Evolutionary conservation across 164 flowering plant species (phyloP), one percentile per base, ranked within the genome.

Genomic region (Annona cherimola): DNA sequence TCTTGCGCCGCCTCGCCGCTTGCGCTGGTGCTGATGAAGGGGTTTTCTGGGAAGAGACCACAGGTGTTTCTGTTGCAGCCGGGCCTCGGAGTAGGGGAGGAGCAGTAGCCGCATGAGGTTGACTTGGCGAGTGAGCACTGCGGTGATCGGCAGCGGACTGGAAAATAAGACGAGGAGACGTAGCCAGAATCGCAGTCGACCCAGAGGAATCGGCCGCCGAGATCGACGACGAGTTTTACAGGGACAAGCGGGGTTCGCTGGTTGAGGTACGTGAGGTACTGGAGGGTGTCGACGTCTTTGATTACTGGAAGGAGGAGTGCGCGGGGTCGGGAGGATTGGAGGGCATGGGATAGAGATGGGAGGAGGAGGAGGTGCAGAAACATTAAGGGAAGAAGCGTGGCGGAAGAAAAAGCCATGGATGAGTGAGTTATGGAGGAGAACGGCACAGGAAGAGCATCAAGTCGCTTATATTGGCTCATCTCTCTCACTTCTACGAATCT

Each of bases 21-120:
- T 39, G 75, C 40, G 16, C 50, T 26, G 0, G 7, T 39, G 8
- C 35, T 3, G n/a, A 60, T 66, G 63, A 70, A 18, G 40, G 73
- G 62, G 63, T 78, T 75, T 7, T 35, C 66, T 2, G 73, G 3
- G 39, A 46, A 50, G 16, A 63, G 16, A 35, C 67, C 19, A 43
- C 81, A 78, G n/a, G 76, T 64, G 40, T 68, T 61, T 46, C 42
- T 46, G 76, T 41, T 46, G 73, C 76, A 73, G 8, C 72, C 79
- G 2, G 79, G 75, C 4, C 57, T n/a, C 2, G 77, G 71, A 41
- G 19, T n/a, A 1, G 35, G 35, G 44, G 71, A 43, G 1, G 57
- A 12, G 11, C 42, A 12, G 68, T 1, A 61, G 0, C 61, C 55
- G 74, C 75, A 67, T 9, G 4, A n/a, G 16, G 44, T 14, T 41